These are phyloP conservation scores for Pelagomonas calceolata DNA, from an alignment of 108 stramenopile species.

Conservation along the genomic window DNA sequence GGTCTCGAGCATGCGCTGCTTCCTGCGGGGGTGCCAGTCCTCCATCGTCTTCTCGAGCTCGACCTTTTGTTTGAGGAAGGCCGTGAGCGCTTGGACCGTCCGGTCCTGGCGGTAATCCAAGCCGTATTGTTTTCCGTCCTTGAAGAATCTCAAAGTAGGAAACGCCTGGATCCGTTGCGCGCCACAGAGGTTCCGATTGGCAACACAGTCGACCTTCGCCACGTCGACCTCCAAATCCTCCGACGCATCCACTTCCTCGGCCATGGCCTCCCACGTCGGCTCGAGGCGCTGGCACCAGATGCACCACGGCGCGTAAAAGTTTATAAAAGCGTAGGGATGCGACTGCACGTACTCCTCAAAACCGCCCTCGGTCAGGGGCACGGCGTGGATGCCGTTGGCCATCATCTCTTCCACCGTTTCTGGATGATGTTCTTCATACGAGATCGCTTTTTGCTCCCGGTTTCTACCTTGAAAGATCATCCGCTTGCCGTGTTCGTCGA, in stretches of 20 bases:
- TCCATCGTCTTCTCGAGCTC: slow-evolving; percentile 31
- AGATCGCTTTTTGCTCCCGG: slow-evolving; percentile 61
- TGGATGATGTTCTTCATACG: slow-evolving; percentile 43
- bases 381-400: slow-evolving; percentile 68
- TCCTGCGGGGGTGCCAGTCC: not conserved
- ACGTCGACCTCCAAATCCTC: not conserved
- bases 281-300: slow-evolving; percentile 85
- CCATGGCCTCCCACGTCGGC: slow-evolving; percentile 72
- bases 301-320: slow-evolving; percentile 93
- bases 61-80: slow-evolving; percentile 51
- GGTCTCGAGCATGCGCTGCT: not conserved
- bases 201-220: slow-evolving; percentile 74
- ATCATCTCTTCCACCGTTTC: slow-evolving; percentile 74
- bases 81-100: slow-evolving; percentile 60
- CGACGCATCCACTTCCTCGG: slow-evolving; percentile 44
- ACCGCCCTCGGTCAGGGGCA: slow-evolving; percentile 50
- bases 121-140: slow-evolving; percentile 41
- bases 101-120: slow-evolving; percentile 80
- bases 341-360: slow-evolving; percentile 48
- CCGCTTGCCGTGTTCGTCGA: slow-evolving; percentile 72
- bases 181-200: slow-evolving; percentile 55
- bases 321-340: slow-evolving; percentile 71
- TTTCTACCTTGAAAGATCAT: slow-evolving; percentile 71
- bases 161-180: slow-evolving; percentile 70
- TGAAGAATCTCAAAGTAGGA: slow-evolving; percentile 78